Conservation (phyloP, 2,329 filamentous ascomycete species). For the Escovopsis sp. region DNA sequence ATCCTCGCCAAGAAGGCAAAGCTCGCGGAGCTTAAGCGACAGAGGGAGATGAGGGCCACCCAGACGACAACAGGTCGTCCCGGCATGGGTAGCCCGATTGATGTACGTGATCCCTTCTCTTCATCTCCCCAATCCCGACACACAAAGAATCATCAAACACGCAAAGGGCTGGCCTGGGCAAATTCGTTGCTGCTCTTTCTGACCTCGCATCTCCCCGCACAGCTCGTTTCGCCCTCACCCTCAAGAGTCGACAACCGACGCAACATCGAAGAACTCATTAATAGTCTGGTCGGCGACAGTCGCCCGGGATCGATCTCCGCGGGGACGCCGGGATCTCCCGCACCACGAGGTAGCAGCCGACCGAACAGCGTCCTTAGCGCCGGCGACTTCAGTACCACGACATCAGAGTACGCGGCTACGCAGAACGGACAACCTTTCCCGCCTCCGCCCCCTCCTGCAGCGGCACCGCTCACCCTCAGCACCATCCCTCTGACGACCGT, state of each 20-base stretch:
- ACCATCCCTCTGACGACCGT: slow-evolving; percentile 61
- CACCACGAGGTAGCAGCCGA: slow-evolving; percentile 59
- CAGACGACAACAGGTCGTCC: slow-evolving; percentile 58
- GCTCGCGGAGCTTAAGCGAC: slow-evolving; percentile 87
- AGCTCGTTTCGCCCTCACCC: slow-evolving; percentile 53
- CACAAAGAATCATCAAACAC: too few species aligned
- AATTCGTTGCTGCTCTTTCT: background rate
- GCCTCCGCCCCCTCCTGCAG: slow-evolving; percentile 23
- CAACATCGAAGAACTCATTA: slow-evolving; percentile 76
- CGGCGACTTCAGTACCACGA: slow-evolving; percentile 65
- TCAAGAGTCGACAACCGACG: slow-evolving; percentile 53
- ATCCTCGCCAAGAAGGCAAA: slow-evolving; percentile 94
- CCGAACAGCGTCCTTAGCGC: slow-evolving; percentile 78
- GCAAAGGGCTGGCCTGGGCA: too few species aligned
- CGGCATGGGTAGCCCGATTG: slow-evolving; percentile 51
- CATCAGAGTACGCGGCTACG: slow-evolving; percentile 43
- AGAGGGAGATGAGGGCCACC: slow-evolving; percentile 69
- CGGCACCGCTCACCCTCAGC: slow-evolving; percentile 53
- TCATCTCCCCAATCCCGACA: slow-evolving; percentile 5
- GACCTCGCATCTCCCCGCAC: slow-evolving; percentile 2
- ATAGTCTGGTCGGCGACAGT: slow-evolving; percentile 66
- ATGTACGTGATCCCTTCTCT: slow-evolving; percentile 39
- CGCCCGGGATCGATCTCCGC: slow-evolving; percentile 54
- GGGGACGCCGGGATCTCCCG: slow-evolving; percentile 48
- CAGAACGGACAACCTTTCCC: slow-evolving; percentile 20